Evolutionary conservation across 441 rosid genomes (phyloP), one percentile per base, ranked within the genome.

Genomic region (Hypseocharis bilobata): DNA sequence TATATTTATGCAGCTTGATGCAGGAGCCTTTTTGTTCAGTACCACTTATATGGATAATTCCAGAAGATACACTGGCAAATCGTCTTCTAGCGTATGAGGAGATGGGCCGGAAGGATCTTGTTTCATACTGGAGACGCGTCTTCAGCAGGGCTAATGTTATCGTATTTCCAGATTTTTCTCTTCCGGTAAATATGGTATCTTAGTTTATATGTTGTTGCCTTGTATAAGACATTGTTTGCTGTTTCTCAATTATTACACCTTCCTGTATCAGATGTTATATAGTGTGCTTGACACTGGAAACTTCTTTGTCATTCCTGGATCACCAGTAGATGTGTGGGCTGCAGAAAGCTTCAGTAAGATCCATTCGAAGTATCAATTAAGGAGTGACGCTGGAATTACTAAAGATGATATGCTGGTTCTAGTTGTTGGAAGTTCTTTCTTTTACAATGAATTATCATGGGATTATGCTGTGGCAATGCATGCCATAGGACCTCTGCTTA

Each of bases 1-100:
- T 75, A 82, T 84, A 80, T 88, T 67, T 81, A 72, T 89, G 96
- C 98, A 91, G 99, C 96, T 95, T 93, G 70, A 86, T 86, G 96
- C 97, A 86, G 88, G 97, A 88, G 86, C 97, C 97, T 66, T 91
- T 93, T 83, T 83, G 72, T 82, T 86, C 87, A 36, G 78, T 91
- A 70, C 96, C 97, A 63, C 84, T 91, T 72, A 74, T 93, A 76
- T 93, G 97, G 99, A 84, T 89, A 72, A 77, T 93, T 76, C 96
- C 87, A 73, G 97, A 93, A 70, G 96, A 86, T 74, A 70, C 77
- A 51, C 97, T 91, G 72, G 95, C 93, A 69, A 83, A 79, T 74
- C 90, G 85, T 67, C 85, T 87, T 75, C 83, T 87, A 51, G 62
- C 79, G 68, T 91, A 91, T 80, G 78, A 71, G 76, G 82, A 76